phyloP scores from a whole-genome alignment of 305 asterid genomes.

The Fraxinus sp. region DNA sequence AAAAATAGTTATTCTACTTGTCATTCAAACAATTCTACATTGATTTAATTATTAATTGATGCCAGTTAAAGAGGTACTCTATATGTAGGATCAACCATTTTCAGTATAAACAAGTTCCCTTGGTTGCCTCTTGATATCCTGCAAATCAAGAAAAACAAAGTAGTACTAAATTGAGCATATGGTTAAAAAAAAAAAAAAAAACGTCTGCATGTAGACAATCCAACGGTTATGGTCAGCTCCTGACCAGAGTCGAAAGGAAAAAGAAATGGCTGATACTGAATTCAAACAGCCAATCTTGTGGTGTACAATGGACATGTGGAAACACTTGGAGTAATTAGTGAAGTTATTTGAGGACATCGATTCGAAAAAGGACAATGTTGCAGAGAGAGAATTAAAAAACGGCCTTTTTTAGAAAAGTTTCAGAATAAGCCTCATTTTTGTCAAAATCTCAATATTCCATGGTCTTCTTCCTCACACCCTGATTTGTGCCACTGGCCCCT shows the following conservation, averaged over 20 bases:
- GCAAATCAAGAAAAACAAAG: slow-evolving; percentile 18
- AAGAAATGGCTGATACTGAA: background rate
- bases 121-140: slow-evolving; percentile 65
- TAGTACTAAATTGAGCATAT: background rate
- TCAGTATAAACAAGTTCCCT: slow-evolving; percentile 54
- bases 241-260: background rate
- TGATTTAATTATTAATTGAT: background rate
- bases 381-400: too few species aligned
- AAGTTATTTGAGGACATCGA: background rate
- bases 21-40: background rate
- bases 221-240: background rate
- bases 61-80: slow-evolving; percentile 46
- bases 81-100: slow-evolving; percentile 58
- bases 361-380: too few species aligned
- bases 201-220: background rate
- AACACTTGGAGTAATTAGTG: background rate
- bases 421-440: background rate
- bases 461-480: background rate
- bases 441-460: background rate
- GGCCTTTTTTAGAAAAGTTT: background rate
- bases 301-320: background rate
- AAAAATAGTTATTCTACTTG: background rate
- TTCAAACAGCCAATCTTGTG: background rate
- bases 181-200: background rate
- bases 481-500: background rate